Evolutionary conservation across 192 early-diverging fungal genomes (phyloP), one percentile per base, ranked within the genome.

Genomic region (Podila verticillata): DNA sequence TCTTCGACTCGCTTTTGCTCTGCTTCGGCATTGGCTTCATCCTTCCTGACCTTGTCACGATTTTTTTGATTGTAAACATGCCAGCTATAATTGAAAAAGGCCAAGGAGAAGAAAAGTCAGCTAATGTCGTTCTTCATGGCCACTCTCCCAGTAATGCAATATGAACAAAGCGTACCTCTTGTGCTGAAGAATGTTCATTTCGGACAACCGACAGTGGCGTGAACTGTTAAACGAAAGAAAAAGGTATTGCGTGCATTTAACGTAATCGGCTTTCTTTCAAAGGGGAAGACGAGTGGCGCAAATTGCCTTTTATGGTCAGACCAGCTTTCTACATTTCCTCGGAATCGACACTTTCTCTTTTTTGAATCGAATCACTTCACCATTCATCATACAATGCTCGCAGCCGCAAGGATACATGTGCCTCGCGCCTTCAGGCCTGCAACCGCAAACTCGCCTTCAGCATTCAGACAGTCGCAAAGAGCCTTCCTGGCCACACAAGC

Each of bases 11-110:
- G 72, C 35, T 85, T 83, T 24, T 91, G 83, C 61, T 92, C 86
- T 20, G 65, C 77, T 57, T 84, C 81, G n/a, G 91, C 92, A 57
- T 89, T 82, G 35, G 89, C 91, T 59, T 94, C 93, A 63, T 94
- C 93, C 65, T 73, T 69, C 9, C 83, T 82, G 32, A 94, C 93
- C 60, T 81, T 77, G 61, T 92, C 93, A 7, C 83, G 75, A 74
- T 94, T 94, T 61, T 88, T 88, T 70, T 88, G 87, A 65, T 86
- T 93, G 60, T 93, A 93, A 20, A 93, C 92, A 74, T 94, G 91
- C 89, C 92, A 94, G 57, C 92, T 92, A 61, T 17, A 24, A 24
- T 54, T 54, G 20, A 24, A 10, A 54, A 54, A 12, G 8, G 10
- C 22, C 20, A 54, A 54, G 24, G 22, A 3, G 51, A 54, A 0